Conservation (phyloP, 495 filamentous ascomycete genomes). For the Friedmanniomyces endolithicus region DNA sequence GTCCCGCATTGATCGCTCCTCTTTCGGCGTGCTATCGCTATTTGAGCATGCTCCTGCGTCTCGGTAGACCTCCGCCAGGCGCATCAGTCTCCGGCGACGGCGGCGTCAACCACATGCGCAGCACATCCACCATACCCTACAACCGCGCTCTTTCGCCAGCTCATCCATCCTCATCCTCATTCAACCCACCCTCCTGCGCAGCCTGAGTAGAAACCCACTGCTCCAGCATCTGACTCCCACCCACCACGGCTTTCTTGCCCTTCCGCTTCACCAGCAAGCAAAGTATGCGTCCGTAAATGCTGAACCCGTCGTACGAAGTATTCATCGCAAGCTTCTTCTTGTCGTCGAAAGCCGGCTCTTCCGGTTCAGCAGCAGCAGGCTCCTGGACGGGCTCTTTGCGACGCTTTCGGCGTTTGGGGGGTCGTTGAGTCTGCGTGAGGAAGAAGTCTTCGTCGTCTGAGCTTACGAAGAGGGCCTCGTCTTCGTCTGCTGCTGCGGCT, state of each 20-base stretch:
- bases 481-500: conserved; percentile 4
- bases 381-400: not conserved
- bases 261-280: conserved; percentile 79
- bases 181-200: conserved; percentile 24
- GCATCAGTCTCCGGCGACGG: too few species aligned
- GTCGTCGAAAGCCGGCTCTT: conserved; percentile 46
- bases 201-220: conserved; percentile 64
- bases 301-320: conserved; percentile 87
- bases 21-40: too few species aligned
- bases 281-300: conserved; percentile 81
- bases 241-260: conserved; percentile 31
- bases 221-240: conserved; percentile 75
- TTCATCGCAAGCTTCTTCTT: conserved; percentile 78
- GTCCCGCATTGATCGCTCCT: too few species aligned
- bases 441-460: conserved; percentile 20
- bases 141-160: not conserved
- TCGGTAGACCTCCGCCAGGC: too few species aligned
- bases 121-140: not conserved
- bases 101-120: not conserved
- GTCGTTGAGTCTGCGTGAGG: conserved; percentile 9
- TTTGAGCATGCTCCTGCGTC: too few species aligned
- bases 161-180: conserved; percentile 37
- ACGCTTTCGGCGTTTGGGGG: conserved; percentile 10
- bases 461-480: conserved; percentile 22
- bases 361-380: conserved; percentile 6